phyloP scores from a whole-genome alignment of 371 early-diverging fungal genomes.

The Paraphysoderma sedebokerense region DNA sequence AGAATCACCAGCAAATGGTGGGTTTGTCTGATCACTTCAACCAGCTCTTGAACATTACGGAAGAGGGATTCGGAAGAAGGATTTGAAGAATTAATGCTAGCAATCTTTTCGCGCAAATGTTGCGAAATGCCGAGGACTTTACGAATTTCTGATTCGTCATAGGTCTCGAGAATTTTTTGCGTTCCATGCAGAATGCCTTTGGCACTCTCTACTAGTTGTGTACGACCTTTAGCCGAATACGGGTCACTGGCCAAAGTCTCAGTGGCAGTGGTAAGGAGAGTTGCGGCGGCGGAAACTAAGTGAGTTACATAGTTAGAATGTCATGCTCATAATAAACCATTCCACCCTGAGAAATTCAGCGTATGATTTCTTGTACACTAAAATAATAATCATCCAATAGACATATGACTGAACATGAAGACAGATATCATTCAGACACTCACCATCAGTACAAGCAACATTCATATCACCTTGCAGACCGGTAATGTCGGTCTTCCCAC shows the following conservation, averaged over 20 bases:
- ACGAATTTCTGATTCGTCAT: conserved; percentile 26
- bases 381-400: too few relatives aligned
- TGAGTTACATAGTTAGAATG: too few relatives aligned
- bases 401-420: too few relatives aligned
- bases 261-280: conserved; percentile 12
- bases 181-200: conserved; percentile 26
- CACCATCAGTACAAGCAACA: conserved; percentile 14
- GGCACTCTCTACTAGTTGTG: conserved; percentile 20
- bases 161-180: conserved; percentile 13
- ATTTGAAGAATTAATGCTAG: neutral
- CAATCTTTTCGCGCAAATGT: neutral
- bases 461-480: conserved; percentile 17
- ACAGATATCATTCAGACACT: too few relatives aligned
- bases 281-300: conserved; percentile 5
- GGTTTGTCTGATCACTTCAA: conserved; percentile 4
- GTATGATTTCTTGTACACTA: neutral
- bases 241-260: conserved; percentile 15
- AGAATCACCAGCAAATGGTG: conserved; percentile 14
- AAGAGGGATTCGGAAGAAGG: neutral
- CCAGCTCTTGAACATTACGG: neutral
- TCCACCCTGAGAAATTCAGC: too few relatives aligned
- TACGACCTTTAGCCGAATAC: conserved; percentile 13
- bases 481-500: conserved; percentile 6
- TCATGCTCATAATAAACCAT: too few relatives aligned
- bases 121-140: conserved; percentile 8